phyloP scores from a whole-genome alignment of 768 basidiomycete genomes.

The Boletus rex-veris region DNA sequence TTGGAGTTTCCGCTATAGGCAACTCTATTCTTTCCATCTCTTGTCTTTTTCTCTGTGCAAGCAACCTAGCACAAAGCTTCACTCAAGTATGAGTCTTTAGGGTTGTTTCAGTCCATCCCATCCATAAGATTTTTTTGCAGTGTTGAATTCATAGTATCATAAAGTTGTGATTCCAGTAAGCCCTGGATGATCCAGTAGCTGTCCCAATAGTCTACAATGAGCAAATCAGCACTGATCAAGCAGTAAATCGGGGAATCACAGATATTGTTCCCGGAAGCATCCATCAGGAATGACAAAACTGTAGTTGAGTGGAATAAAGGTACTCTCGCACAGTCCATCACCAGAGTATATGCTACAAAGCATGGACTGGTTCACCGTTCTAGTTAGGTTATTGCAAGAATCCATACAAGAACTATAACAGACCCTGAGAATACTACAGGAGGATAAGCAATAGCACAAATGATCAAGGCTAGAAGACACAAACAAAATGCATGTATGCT shows the following conservation, averaged over 20 bases:
- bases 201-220: conserved; percentile 50
- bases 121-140: no score
- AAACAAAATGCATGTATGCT: conserved; percentile 9
- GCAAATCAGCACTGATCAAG: conserved; percentile 3
- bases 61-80: no score
- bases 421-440: conserved; percentile 53
- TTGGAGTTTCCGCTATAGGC: no score
- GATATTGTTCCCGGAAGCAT: conserved; percentile 82
- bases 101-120: no score
- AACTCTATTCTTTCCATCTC: no score
- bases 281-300: conserved; percentile 89
- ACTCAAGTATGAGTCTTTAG: no score
- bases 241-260: conserved; percentile 32
- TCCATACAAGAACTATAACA: not conserved
- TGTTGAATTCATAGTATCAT: conserved; percentile 67
- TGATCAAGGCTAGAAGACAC: not conserved
- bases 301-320: conserved; percentile 86
- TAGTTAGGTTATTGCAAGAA: conserved; percentile 24
- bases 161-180: conserved; percentile 73
- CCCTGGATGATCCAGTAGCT: conserved; percentile 90
- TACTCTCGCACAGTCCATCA: conserved; percentile 65
- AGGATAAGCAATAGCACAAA: not conserved
- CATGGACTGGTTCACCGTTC: conserved; percentile 66
- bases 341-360: conserved; percentile 52
- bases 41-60: no score